Conservation (phyloP, 202 grass and related monocot species). For the Sporobolus alterniflorus region DNA sequence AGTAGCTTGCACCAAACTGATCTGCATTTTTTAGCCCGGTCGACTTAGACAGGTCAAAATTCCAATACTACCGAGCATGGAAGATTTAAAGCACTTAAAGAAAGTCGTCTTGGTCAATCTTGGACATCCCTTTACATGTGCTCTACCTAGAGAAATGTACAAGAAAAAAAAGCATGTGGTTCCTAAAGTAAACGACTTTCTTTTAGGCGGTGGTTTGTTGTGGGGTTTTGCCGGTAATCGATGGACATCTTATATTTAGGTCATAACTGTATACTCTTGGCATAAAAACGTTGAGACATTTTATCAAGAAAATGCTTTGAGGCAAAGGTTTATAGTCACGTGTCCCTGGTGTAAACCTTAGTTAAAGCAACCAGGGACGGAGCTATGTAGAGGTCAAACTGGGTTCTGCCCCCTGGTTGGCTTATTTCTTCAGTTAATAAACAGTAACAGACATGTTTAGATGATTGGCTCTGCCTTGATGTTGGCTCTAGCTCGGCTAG, state of each 20-base stretch:
- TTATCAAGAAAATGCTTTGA: too few relatives aligned
- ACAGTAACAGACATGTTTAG: too few relatives aligned
- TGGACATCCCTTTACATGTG: background rate
- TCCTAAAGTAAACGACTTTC: slow-evolving; percentile 3
- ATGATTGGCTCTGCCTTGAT: too few relatives aligned
- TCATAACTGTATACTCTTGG: background rate
- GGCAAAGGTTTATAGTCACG: slow-evolving; percentile 3
- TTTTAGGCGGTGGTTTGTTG: background rate
- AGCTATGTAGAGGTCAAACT: too few relatives aligned
- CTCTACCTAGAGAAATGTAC: background rate
- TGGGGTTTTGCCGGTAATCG: background rate
- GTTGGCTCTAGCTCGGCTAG: too few relatives aligned
- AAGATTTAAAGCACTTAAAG: background rate
- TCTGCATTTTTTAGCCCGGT: background rate
- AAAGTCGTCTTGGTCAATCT: slow-evolving; percentile 37
- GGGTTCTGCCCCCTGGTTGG: too few relatives aligned
- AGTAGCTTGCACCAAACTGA: background rate
- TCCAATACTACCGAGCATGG: background rate
- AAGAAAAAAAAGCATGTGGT: background rate
- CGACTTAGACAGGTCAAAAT: background rate
- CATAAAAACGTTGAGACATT: background rate
- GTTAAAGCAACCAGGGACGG: too few relatives aligned
- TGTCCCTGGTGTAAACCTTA: background rate
- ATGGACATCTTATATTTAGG: background rate
- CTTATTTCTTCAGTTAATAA: too few relatives aligned